These are phyloP conservation scores for Trypanosoma caninum DNA, from an alignment of 208 protist species.

Conservation along the genomic window DNA sequence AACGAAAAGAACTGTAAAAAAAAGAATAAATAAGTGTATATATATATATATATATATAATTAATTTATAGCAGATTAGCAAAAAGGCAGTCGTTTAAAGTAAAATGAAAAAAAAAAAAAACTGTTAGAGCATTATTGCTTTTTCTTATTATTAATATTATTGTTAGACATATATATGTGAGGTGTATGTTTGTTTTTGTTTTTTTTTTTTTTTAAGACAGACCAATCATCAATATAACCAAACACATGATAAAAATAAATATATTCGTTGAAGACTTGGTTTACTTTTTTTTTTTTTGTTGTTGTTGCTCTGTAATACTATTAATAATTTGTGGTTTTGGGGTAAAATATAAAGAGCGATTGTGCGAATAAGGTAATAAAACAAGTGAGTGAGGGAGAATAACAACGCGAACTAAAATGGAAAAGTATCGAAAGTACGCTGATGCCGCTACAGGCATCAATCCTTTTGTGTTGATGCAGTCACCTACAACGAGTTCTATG, in stretches of 20 bases:
- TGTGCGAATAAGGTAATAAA: no score
- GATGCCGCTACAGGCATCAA: constrained; percentile 81
- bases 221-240: no score
- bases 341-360: no score
- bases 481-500: constrained; percentile 35
- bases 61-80: no score
- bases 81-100: no score
- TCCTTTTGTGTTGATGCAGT: constrained; percentile 51
- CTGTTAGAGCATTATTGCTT: neutral
- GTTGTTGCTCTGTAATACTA: neutral
- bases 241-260: no score
- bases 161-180: neutral
- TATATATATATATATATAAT: no score
- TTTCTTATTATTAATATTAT: neutral
- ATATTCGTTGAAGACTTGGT: neutral
- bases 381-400: neutral
- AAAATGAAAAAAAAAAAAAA: neutral
- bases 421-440: constrained; percentile 75
- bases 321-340: no score
- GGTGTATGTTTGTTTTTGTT: neutral
- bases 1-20: no score
- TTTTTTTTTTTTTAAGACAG: neutral
- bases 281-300: neutral
- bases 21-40: no score
- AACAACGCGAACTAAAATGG: constrained; percentile 32